Evolutionary conservation across 2,329 filamentous ascomycete species (phyloP), one percentile per base, ranked within the genome.

Genomic region (Cladorrhinum sp.): DNA sequence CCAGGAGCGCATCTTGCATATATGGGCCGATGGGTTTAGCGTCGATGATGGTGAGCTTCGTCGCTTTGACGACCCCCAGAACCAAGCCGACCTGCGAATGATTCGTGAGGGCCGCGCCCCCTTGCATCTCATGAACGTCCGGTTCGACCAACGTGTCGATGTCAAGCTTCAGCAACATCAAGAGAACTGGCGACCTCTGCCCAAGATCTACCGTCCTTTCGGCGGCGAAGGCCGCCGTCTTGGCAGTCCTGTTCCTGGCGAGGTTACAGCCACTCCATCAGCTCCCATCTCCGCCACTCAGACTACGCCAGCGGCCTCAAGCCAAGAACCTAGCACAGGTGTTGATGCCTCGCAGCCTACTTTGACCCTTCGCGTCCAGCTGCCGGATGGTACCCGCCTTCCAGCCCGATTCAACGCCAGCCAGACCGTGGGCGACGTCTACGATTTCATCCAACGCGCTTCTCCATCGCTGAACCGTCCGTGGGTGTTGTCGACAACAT

Each of bases 21-120:
- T 95, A 50, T 96, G 91, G 91, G 82, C 83, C 48, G 88, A 96
- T 71, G 91, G 91, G 14, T 94, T 95, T 76, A 94, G 90, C 65
- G 86, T 96, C 63, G 91, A 93, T 62, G 90, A 95, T 69, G 91
- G 91, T 26, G 84, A 87, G 52, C 83, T 95, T 39, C 87, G 84
- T 72, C 86, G 90, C 59, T 94, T 91, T 70, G 89, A 93, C 69
- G 90, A 95, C 72, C 90, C 90, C 0, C 82, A 82, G 28, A 92
- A 94, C 72, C 84, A 86, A 28, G 80, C 82, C 55, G 89, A 89
- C 57, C 79, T 95, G 50, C 80, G 86, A 61, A 88, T 92, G 81
- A 95, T 95, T 69, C 86, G 90, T 62, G 82, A 84, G 20, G 91
- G 91, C 8, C 86, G 89, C 18, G 91, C 90, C 0, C 91, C 91